Evolutionary conservation across 805 yeast genomes (phyloP).

Genomic region (Lachancea sp.): DNA sequence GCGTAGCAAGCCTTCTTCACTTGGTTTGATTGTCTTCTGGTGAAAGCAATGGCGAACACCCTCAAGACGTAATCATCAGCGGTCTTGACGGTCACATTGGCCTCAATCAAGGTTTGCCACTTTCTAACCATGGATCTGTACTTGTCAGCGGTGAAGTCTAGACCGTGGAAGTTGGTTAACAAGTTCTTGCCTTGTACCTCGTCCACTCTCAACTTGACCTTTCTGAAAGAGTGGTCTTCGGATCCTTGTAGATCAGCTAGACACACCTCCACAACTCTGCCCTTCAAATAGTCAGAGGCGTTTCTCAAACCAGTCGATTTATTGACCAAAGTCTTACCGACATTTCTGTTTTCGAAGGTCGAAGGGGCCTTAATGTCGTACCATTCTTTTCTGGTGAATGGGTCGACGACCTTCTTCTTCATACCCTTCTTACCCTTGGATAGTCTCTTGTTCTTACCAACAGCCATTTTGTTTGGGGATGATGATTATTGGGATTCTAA

Average conservation of each 20-base stretch:
- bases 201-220: constrained; percentile 94
- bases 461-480: constrained; percentile 48
- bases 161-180: constrained; percentile 98
- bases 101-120: constrained; percentile 98
- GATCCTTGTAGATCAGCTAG: constrained; percentile 97
- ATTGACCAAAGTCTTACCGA: constrained; percentile 98
- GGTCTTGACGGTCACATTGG: constrained; percentile 96
- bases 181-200: constrained; percentile 99
- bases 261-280: constrained; percentile 93
- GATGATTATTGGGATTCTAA: constrained; percentile 4
- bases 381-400: constrained; percentile 99
- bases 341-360: constrained; percentile 96
- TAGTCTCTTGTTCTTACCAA: constrained; percentile 81
- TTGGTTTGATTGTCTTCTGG: constrained; percentile 96
- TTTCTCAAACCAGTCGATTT: constrained; percentile 96
- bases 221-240: constrained; percentile 98
- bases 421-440: constrained; percentile 92
- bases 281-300: constrained; percentile 97
- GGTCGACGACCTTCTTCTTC: constrained; percentile 99
- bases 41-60: constrained; percentile 96
- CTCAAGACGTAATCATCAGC: constrained; percentile 95
- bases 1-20: constrained; percentile 97
- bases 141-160: constrained; percentile 97
- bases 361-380: constrained; percentile 98
- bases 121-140: constrained; percentile 96